A percentile compares a stretch with the other conserved stretches of the same genome.
Evolutionary conservation across 352 stramenopile species (phyloP).

Genomic region (Phytopythium montanum): DNA sequence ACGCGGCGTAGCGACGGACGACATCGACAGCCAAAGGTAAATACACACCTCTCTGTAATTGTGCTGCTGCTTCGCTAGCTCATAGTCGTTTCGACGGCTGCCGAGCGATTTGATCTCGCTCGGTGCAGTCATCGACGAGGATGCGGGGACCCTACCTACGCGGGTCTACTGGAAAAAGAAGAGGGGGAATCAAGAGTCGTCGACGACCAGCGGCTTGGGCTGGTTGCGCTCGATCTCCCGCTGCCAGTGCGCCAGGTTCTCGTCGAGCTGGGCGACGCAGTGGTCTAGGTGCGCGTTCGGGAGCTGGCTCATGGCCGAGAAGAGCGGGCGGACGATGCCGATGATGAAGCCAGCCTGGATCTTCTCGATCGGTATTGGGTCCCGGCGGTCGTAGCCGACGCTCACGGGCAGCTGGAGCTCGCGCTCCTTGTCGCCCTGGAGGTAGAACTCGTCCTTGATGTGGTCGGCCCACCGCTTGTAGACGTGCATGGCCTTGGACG

Average conservation of each 20-base stretch:
- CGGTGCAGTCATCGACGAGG: conserved; percentile 1
- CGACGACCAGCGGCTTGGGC: conserved; percentile 8
- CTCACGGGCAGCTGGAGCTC: conserved; percentile 80
- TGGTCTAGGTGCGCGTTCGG: conserved; percentile 47
- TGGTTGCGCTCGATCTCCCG: conserved; percentile 51
- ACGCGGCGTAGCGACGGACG: neutral
- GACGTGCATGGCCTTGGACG: conserved; percentile 73
- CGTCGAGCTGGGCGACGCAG: conserved; percentile 64
- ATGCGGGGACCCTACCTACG: neutral
- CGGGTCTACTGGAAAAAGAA: neutral
- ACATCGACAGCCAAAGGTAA: neutral
- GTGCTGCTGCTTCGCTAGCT: neutral
- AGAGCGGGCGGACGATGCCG: conserved; percentile 85
- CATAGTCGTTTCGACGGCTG: conserved; percentile 4
- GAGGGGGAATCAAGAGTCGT: neutral
- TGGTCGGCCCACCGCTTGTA: conserved; percentile 87
- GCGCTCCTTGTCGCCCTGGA: conserved; percentile 94
- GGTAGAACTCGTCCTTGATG: conserved; percentile 93
- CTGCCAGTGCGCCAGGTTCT: conserved; percentile 70
- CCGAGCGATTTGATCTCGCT: conserved; percentile 2
- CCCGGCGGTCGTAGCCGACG: conserved; percentile 88
- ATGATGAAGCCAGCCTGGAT: conserved; percentile 94
- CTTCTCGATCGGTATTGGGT: conserved; percentile 83
- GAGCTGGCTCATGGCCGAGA: conserved; percentile 50
- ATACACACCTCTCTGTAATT: neutral